Conservation (phyloP, 2,329 filamentous ascomycete genomes). For the Pseudonectria foliicola region DNA sequence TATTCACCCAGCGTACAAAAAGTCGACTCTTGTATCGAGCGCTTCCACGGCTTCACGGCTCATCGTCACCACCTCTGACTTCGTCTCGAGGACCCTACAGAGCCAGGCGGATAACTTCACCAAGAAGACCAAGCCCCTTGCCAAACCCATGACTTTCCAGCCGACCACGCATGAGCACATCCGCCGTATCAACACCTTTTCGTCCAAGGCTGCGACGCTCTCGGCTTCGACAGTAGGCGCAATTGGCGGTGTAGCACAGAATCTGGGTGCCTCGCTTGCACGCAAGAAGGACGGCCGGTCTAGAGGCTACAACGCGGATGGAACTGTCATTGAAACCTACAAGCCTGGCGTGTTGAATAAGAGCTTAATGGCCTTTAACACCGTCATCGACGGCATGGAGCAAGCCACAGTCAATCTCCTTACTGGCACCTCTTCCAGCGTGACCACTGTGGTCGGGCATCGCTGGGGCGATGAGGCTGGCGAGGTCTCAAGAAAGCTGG, state of each 20-base stretch:
- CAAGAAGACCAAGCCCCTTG: constrained; percentile 67
- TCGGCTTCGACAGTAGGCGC: constrained; percentile 83
- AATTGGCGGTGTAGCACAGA: constrained; percentile 79
- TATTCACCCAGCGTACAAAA: constrained; percentile 84
- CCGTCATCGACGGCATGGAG: constrained; percentile 87
- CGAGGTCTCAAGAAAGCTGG: constrained; percentile 64
- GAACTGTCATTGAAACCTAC: constrained; percentile 57
- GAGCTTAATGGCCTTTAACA: constrained; percentile 92
- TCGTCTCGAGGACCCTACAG: constrained; percentile 70
- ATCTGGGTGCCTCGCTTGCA: constrained; percentile 68
- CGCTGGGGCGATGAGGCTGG: constrained; percentile 83
- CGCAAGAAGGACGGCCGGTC: constrained; percentile 43
- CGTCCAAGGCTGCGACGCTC: constrained; percentile 67
- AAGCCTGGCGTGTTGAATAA: constrained; percentile 94
- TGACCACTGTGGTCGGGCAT: constrained; percentile 81
- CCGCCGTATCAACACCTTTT: constrained; percentile 84
- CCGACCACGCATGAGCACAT: constrained; percentile 78
- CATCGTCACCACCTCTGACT: constrained; percentile 79
- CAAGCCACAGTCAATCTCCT: constrained; percentile 76
- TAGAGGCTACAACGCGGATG: constrained; percentile 63
- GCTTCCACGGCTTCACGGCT: constrained; percentile 84
- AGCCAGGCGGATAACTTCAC: constrained; percentile 74
- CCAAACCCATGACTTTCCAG: constrained; percentile 80
- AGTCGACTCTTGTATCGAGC: constrained; percentile 77
- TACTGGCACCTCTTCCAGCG: constrained; percentile 65